Conservation (phyloP, 805 yeast species). For the Metschnikowia lunata region DNA sequence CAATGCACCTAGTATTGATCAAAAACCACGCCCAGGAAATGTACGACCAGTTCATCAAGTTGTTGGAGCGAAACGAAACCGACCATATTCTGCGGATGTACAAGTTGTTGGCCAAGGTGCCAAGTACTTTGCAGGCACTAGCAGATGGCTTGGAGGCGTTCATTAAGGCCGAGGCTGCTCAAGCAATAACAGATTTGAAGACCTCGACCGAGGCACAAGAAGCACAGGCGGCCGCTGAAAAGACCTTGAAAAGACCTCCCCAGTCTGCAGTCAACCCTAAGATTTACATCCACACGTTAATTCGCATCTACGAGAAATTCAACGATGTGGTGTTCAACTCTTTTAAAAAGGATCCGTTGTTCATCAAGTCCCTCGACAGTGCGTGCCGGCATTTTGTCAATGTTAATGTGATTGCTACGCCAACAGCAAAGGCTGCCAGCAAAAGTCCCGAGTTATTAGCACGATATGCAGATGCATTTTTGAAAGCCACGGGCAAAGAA, state of each 20-base stretch:
- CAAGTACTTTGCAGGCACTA: conserved; percentile 71
- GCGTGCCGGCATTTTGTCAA: conserved; percentile 87
- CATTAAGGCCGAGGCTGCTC: conserved; percentile 49
- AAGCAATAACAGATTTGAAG: conserved; percentile 52
- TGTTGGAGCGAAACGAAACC: conserved; percentile 67
- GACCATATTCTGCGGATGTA: conserved; percentile 78
- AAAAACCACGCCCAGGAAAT: conserved; percentile 71
- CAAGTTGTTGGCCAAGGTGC: conserved; percentile 69
- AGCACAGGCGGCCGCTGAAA: conserved; percentile 15
- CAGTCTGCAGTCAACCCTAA: conserved; percentile 59
- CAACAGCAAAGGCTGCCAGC: conserved; percentile 55
- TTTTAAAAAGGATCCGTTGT: conserved; percentile 68
- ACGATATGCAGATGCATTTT: conserved; percentile 76
- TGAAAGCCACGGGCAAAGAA: conserved; percentile 71
- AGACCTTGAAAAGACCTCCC: conserved; percentile 16
- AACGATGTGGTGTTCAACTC: conserved; percentile 59
- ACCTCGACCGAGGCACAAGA: conserved; percentile 28
- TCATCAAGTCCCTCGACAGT: conserved; percentile 81
- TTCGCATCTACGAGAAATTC: conserved; percentile 66
- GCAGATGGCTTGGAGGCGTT: conserved; percentile 69
- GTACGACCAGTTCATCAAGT: conserved; percentile 69
- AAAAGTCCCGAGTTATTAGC: conserved; percentile 91
- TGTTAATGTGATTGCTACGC: conserved; percentile 72
- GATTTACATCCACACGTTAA: conserved; percentile 70
- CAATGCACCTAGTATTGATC: conserved; percentile 72